Percentiles rank a stretch among this genome's conserved stretches.
These are phyloP conservation scores for Chaetomium cochliodes DNA, from an alignment of 495 filamentous ascomycete genomes.

Conservation along the genomic window DNA sequence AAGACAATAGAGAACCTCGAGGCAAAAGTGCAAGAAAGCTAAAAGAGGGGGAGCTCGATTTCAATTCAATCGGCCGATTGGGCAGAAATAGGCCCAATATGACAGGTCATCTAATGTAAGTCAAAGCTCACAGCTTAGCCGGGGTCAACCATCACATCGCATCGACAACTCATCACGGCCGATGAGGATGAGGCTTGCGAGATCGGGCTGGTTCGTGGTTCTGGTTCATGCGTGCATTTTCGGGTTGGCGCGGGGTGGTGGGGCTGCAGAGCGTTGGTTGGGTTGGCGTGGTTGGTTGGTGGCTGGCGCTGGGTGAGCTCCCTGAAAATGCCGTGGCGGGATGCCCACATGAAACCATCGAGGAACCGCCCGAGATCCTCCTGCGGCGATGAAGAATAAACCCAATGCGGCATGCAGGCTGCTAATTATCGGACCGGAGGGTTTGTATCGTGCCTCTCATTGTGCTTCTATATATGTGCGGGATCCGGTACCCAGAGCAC, in stretches of 20 bases:
- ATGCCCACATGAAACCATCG: constrained; percentile 6
- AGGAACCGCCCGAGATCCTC: neutral
- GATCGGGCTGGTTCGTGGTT: neutral
- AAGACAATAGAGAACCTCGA: neutral
- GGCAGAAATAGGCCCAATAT: constrained; percentile 1
- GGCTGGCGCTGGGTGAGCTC: constrained; percentile 21
- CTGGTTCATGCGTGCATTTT: neutral
- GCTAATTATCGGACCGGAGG: no score
- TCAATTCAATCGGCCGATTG: neutral
- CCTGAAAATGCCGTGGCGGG: constrained; percentile 27
- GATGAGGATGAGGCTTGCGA: neutral
- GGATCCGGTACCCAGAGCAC: no score
- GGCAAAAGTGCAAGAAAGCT: neutral
- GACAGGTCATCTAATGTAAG: neutral
- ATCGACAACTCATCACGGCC: neutral
- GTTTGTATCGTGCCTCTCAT: neutral
- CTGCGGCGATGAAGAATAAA: neutral
- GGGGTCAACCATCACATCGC: no score
- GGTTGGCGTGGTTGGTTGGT: constrained; percentile 4
- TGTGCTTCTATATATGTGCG: neutral
- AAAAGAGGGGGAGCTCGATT: neutral
- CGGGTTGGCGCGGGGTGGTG: constrained; percentile 9
- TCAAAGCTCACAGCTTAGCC: neutral
- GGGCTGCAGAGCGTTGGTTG: neutral
- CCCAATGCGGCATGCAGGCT: no score